Evolutionary conservation across 371 early-diverging fungal genomes (phyloP).

Genomic region (Mortierella sp.): DNA sequence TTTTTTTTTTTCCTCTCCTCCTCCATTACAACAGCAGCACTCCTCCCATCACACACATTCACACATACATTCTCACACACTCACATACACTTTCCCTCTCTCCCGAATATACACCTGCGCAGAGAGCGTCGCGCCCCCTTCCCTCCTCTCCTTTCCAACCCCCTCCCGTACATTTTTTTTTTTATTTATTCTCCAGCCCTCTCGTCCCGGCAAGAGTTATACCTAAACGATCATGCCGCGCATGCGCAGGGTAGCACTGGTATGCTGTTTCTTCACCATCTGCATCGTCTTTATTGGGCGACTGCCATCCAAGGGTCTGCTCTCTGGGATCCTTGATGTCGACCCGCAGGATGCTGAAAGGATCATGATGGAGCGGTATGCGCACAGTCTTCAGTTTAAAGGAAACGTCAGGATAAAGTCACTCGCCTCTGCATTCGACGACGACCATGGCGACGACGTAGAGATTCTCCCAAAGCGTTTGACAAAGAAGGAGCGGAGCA

Average conservation of each 20-base stretch:
- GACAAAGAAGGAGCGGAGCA: constrained; percentile 48
- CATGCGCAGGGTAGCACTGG: constrained; percentile 49
- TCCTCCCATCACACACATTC: too few relatives aligned
- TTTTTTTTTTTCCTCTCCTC: too few relatives aligned
- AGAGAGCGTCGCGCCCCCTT: background rate
- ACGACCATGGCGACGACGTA: constrained; percentile 35
- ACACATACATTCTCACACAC: too few relatives aligned
- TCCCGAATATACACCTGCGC: background rate
- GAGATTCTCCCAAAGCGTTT: constrained; percentile 33
- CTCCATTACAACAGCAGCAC: too few relatives aligned
- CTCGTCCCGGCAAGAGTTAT: background rate
- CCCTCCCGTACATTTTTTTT: background rate
- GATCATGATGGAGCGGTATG: constrained; percentile 53
- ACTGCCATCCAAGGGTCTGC: constrained; percentile 34
- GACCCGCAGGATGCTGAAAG: constrained; percentile 52
- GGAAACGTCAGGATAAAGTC: constrained; percentile 54
- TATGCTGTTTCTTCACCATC: constrained; percentile 46
- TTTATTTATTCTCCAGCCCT: background rate
- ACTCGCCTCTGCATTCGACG: constrained; percentile 32
- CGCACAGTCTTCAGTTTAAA: constrained; percentile 48
- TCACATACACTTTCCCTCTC: too few relatives aligned
- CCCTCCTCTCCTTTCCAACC: background rate
- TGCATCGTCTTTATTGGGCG: constrained; percentile 39
- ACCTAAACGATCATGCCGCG: constrained; percentile 39
- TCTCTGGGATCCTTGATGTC: constrained; percentile 44